These are phyloP conservation scores for Avicennia marina DNA, from an alignment of 257 asterid genomes.

Conservation along the genomic window DNA sequence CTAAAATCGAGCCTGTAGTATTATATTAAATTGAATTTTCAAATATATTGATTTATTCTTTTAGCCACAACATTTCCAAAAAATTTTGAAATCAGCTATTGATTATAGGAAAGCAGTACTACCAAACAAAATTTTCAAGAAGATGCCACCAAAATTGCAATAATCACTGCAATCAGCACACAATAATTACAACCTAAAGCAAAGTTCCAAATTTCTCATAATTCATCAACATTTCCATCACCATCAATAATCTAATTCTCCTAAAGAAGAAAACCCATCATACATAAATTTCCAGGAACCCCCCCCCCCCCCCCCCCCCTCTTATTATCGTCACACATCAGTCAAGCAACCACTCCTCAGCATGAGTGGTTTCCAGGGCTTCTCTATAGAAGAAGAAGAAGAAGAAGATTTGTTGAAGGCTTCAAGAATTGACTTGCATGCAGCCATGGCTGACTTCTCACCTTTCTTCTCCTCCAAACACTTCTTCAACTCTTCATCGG, in stretches of 20 bases:
- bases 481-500: slow-evolving; percentile 31
- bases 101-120: not conserved
- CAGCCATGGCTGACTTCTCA: slow-evolving; percentile 20
- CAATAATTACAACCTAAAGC: not conserved
- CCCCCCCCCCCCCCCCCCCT: not conserved
- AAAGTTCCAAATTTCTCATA: not conserved
- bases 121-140: not conserved
- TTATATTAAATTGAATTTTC: no score
- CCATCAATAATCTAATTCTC: no score
- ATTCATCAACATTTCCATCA: not conserved
- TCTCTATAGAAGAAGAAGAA: slow-evolving; percentile 3
- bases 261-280: no score
- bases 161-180: not conserved
- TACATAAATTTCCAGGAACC: not conserved
- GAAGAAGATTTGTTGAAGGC: slow-evolving; percentile 22
- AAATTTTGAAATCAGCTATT: no score
- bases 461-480: slow-evolving; percentile 37
- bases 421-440: slow-evolving; percentile 32
- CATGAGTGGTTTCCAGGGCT: slow-evolving; percentile 17
- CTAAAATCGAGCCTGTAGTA: no score
- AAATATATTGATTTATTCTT: no score
- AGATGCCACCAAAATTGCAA: no score
- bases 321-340: slow-evolving; percentile 24
- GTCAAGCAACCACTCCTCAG: slow-evolving; percentile 23
- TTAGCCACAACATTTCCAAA: no score